phyloP scores from a whole-genome alignment of 2,329 filamentous ascomycete species.

The Botryosphaeria agaves region DNA sequence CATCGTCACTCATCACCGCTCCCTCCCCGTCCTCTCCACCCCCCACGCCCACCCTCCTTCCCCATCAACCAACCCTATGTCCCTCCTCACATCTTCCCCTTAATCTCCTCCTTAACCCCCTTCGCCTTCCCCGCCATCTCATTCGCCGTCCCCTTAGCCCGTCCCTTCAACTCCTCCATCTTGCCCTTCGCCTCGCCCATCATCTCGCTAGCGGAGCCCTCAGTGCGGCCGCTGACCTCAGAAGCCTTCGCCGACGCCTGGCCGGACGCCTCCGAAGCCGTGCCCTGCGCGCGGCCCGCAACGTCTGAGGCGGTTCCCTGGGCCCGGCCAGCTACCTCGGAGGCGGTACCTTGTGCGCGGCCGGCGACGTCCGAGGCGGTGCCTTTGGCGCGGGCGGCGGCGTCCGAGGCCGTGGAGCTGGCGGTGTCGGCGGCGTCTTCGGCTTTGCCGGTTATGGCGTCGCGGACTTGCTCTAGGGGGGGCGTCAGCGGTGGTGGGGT shows the following conservation, averaged over 20 bases:
- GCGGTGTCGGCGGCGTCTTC: constrained; percentile 21
- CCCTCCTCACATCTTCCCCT: constrained; percentile 7
- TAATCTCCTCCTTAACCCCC: constrained; percentile 17
- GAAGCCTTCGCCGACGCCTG: constrained; percentile 19
- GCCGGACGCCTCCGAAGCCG: constrained; percentile 16
- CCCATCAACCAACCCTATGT: not conserved
- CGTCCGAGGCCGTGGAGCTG: constrained; percentile 15
- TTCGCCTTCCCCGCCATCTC: constrained; percentile 19
- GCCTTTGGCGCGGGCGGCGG: constrained; percentile 5
- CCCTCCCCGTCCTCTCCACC: not conserved
- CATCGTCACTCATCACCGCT: not conserved
- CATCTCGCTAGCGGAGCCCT: constrained; percentile 22
- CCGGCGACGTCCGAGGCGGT: constrained; percentile 18
- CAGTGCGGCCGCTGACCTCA: constrained; percentile 14
- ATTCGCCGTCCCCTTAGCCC: constrained; percentile 28
- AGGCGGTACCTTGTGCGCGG: too few species aligned
- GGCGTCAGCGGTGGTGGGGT: constrained; percentile 1
- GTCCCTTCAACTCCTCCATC: constrained; percentile 20
- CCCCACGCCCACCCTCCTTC: not conserved
- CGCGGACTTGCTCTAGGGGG: constrained; percentile 32
- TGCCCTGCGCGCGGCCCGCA: constrained; percentile 23
- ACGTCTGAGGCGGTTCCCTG: constrained; percentile 22
- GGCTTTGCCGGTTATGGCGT: not conserved
- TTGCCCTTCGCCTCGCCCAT: constrained; percentile 24
- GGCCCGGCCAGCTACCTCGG: constrained; percentile 14